A percentile compares a stretch with the other conserved stretches of the same genome.
Conservation (phyloP, 2,329 filamentous ascomycete species). For the Arthrobotrys iridis region DNA sequence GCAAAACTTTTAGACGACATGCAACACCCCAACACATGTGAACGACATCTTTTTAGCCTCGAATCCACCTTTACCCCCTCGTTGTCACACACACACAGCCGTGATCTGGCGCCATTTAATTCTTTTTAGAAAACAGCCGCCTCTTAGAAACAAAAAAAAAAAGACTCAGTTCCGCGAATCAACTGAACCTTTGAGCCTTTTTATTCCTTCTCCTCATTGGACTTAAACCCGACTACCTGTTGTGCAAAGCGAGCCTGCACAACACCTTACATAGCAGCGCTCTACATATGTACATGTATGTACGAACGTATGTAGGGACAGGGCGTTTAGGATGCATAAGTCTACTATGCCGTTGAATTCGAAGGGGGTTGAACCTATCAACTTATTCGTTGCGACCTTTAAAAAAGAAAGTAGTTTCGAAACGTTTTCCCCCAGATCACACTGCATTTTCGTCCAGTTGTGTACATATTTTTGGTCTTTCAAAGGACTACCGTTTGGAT, state of each 20-base stretch:
- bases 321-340: slow-evolving; percentile 16
- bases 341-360: neutral
- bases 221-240: neutral
- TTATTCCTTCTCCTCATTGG: neutral
- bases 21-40: slow-evolving; percentile 9
- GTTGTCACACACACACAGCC: no score
- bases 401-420: neutral
- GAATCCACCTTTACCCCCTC: no score
- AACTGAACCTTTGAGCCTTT: neutral
- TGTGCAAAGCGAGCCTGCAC: slow-evolving; percentile 13
- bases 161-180: neutral
- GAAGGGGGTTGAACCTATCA: no score
- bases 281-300: no score
- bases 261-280: slow-evolving; percentile 15
- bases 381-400: no score
- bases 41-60: no score
- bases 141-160: no score
- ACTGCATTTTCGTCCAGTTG: slow-evolving; percentile 7
- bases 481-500: slow-evolving; percentile 1
- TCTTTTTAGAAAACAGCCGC: no score
- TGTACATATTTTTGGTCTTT: neutral
- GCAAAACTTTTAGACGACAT: neutral
- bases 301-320: neutral
- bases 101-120: no score
- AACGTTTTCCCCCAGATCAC: slow-evolving; percentile 1